phyloP scores from a whole-genome alignment of 139 green algal species.

The Diplosphaera chodatii region DNA sequence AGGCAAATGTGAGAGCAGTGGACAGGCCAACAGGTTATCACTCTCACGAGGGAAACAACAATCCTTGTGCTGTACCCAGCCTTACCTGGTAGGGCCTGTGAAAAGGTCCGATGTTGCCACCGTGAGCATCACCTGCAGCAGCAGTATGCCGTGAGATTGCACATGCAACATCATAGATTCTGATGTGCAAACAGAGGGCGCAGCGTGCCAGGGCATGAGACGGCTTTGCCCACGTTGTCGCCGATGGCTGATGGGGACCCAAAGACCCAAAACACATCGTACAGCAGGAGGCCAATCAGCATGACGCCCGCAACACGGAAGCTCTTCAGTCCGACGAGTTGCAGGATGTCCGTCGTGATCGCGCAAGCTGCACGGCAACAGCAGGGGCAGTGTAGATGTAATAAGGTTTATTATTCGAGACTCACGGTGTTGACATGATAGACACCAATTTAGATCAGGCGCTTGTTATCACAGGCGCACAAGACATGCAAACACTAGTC shows the following conservation, averaged over 20 bases:
- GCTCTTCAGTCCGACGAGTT: conserved; percentile 62
- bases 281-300: conserved; percentile 78
- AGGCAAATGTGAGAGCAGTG: too few species aligned
- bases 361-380: conserved; percentile 28
- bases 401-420: too few species aligned
- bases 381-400: too few species aligned
- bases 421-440: too few species aligned
- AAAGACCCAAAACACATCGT: conserved; percentile 94
- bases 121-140: conserved; percentile 75
- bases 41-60: too few species aligned
- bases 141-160: conserved; percentile 28
- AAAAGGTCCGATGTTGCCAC: conserved; percentile 51
- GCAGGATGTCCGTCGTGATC: conserved; percentile 49
- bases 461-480: too few species aligned
- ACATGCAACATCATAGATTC: conserved; percentile 18
- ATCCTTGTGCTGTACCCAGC: not conserved
- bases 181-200: not conserved
- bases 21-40: too few species aligned
- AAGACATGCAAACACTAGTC: too few species aligned
- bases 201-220: too few species aligned
- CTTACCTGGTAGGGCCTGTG: conserved; percentile 46
- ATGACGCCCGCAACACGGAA: conserved; percentile 70
- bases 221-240: not conserved
- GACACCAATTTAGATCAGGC: too few species aligned
- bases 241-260: conserved; percentile 26